Conservation (phyloP, 2,329 filamentous ascomycete genomes). For the Alternaria infectoria region DNA sequence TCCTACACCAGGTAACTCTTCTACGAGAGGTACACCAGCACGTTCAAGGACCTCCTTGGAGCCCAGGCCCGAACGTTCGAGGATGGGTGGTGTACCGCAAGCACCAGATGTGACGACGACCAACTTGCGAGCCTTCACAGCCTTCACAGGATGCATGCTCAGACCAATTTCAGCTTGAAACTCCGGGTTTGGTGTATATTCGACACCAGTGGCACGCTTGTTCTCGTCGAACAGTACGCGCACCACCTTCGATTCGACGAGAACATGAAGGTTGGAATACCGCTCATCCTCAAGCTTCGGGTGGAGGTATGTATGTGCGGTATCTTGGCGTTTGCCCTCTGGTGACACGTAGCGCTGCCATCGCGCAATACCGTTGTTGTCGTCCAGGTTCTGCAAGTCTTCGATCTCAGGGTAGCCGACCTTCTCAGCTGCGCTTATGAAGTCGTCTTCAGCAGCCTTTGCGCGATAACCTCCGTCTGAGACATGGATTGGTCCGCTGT, state of each 20-base stretch:
- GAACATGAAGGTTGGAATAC: conserved; percentile 65
- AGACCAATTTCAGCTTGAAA: conserved; percentile 38
- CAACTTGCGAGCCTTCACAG: conserved; percentile 60
- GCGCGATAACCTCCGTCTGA: conserved; percentile 58
- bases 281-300: conserved; percentile 57
- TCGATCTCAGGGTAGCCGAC: conserved; percentile 60
- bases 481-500: conserved; percentile 62
- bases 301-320: conserved; percentile 63
- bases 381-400: conserved; percentile 61
- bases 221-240: conserved; percentile 62
- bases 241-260: conserved; percentile 63
- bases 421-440: conserved; percentile 56
- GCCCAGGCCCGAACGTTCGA: conserved; percentile 70
- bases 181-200: conserved; percentile 60
- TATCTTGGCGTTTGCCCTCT: conserved; percentile 64
- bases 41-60: conserved; percentile 56
- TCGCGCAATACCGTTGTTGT: conserved; percentile 51
- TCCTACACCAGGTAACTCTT: conserved; percentile 67
- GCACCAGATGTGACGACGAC: conserved; percentile 61
- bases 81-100: conserved; percentile 60
- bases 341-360: conserved; percentile 58
- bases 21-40: conserved; percentile 59
- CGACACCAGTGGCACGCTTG: conserved; percentile 64
- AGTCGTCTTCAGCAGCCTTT: conserved; percentile 53
- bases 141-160: conserved; percentile 45